A percentile compares a stretch with the other conserved stretches of the same genome.
Evolutionary conservation across 2,329 filamentous ascomycete genomes (phyloP).

Genomic region (Phialocephala subalpina): DNA sequence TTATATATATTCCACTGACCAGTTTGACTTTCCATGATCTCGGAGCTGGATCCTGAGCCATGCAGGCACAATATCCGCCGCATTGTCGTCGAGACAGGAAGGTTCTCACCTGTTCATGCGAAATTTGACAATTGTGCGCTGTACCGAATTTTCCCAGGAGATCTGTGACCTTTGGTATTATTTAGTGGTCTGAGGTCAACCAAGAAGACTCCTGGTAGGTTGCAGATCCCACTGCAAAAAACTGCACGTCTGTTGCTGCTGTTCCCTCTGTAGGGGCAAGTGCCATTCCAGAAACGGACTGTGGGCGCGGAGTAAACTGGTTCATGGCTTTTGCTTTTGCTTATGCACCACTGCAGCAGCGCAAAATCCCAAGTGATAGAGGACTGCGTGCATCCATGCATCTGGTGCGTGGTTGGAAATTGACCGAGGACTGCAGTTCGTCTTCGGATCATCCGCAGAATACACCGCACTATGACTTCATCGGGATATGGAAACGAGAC

Average conservation of each 20-base stretch:
- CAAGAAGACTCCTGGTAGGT: neutral
- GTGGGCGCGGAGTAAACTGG: too few relatives aligned
- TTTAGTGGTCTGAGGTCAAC: neutral
- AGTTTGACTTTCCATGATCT: slow-evolving; percentile 14
- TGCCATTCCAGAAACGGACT: neutral
- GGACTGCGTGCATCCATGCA: neutral
- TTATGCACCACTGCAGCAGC: neutral
- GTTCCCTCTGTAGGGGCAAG: neutral
- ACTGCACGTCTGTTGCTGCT: neutral
- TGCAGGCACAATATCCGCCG: slow-evolving; percentile 35
- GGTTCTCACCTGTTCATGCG: too few relatives aligned
- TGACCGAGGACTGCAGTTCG: neutral
- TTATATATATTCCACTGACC: slow-evolving; percentile 44
- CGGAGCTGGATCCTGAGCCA: slow-evolving; percentile 8
- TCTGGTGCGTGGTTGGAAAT: neutral
- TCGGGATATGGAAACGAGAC: neutral
- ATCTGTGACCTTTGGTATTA: neutral
- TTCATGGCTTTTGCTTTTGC: neutral
- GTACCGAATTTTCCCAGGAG: neutral
- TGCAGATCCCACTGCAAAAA: neutral
- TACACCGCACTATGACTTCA: neutral
- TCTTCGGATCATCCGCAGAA: neutral
- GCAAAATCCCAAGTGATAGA: too few relatives aligned
- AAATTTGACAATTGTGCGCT: too few relatives aligned
- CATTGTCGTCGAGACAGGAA: too few relatives aligned